Conservation (phyloP, 1,284 basidiomycete species). For the Austroboletus novae-zelandiae region DNA sequence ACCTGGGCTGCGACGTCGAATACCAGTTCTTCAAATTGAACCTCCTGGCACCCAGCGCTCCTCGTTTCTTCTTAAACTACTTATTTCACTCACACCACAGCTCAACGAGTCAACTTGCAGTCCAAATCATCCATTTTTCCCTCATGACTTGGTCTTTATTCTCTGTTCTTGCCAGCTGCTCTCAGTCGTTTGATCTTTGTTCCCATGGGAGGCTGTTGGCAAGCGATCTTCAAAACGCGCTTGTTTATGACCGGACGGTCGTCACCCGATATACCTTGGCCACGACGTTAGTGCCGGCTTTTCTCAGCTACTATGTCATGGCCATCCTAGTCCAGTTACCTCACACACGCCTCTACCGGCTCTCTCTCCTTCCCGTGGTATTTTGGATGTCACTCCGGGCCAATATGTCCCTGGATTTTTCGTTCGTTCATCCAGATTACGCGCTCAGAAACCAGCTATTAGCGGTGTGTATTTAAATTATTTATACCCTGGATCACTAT, state of each 20-base stretch:
- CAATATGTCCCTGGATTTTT: conserved; percentile 23
- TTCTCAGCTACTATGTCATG: conserved; percentile 25
- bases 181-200: no score
- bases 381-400: conserved; percentile 16
- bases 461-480: conserved; percentile 14
- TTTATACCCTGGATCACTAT: no score
- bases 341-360: conserved; percentile 12
- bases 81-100: not conserved
- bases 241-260: conserved; percentile 16
- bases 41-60: no score
- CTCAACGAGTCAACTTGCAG: not conserved
- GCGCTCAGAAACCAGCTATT: conserved; percentile 25
- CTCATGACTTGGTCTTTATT: conserved; percentile 19
- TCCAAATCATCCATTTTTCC: not conserved
- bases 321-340: conserved; percentile 31
- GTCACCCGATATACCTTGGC: conserved; percentile 22
- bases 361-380: conserved; percentile 27
- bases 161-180: not conserved
- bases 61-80: no score
- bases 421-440: conserved; percentile 9
- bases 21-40: no score
- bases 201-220: conserved; percentile 4
- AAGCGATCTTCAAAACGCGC: conserved; percentile 1
- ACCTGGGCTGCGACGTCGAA: no score
- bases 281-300: conserved; percentile 17